These are phyloP conservation scores for Pestalotiopsis sp. DNA, from an alignment of 2,329 filamentous ascomycete genomes.

Conservation along the genomic window DNA sequence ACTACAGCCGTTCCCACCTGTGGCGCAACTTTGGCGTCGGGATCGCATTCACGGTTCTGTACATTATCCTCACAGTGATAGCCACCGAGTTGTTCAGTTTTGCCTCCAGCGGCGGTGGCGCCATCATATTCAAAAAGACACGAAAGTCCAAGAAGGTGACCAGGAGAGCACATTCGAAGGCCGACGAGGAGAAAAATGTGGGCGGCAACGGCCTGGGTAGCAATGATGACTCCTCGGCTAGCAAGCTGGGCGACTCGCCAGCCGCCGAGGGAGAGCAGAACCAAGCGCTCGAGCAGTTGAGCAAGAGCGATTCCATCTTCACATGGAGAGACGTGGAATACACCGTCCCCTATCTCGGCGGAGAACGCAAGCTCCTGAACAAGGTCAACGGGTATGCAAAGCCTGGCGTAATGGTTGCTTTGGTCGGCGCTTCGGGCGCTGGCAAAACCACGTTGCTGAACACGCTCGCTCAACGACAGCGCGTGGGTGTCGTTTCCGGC, in stretches of 20 bases:
- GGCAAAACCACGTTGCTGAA: constrained; percentile 48
- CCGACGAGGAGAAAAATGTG: constrained; percentile 62
- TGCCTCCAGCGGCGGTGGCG: constrained; percentile 64
- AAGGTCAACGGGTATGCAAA: constrained; percentile 77
- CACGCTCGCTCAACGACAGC: constrained; percentile 40
- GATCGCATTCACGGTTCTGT: constrained; percentile 75
- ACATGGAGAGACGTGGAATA: constrained; percentile 75
- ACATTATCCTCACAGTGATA: constrained; percentile 71
- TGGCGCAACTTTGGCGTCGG: constrained; percentile 82
- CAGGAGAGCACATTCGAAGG: constrained; percentile 41
- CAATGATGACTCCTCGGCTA: constrained; percentile 27
- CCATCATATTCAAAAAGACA: constrained; percentile 72
- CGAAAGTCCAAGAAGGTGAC: constrained; percentile 59
- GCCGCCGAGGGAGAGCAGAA: constrained; percentile 23
- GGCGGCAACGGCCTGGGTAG: constrained; percentile 26
- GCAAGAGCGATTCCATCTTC: constrained; percentile 65
- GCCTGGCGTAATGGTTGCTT: constrained; percentile 76
- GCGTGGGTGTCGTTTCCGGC: constrained; percentile 61
- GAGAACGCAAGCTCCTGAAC: constrained; percentile 65
- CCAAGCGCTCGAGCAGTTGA: constrained; percentile 42
- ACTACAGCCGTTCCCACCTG: constrained; percentile 59
- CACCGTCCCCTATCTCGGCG: constrained; percentile 69
- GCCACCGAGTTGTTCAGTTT: constrained; percentile 72
- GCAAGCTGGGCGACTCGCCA: constrained; percentile 17
- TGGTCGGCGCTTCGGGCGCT: constrained; percentile 70